Conservation (phyloP, 2,329 filamentous ascomycete species). For the Botrytis fragariae region DNA sequence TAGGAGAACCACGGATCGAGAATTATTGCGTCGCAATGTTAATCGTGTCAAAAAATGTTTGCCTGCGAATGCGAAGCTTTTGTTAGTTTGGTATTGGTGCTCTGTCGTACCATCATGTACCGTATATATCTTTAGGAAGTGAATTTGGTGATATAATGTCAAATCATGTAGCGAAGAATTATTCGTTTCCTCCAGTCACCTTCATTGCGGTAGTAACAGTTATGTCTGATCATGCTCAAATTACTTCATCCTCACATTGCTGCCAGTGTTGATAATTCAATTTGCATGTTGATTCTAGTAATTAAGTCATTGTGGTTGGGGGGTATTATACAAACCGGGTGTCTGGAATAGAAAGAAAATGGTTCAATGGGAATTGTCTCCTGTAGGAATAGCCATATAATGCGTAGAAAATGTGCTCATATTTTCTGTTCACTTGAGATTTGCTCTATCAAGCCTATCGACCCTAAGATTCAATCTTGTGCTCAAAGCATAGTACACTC, state of each 20-base stretch:
- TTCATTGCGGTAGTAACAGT: neutral
- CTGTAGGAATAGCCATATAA: neutral
- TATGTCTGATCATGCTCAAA: neutral
- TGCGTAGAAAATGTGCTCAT: neutral
- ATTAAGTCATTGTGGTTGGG: neutral
- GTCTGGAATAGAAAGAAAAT: neutral
- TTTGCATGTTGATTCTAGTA: neutral
- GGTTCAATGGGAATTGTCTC: neutral
- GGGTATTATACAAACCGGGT: neutral
- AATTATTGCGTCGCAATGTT: too few relatives aligned
- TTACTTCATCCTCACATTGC: neutral
- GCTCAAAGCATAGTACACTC: neutral
- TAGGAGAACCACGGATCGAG: neutral
- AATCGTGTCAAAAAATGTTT: too few relatives aligned
- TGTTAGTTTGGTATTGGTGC: neutral
- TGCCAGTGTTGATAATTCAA: neutral
- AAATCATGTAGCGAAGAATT: neutral
- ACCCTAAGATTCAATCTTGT: fast-evolving
- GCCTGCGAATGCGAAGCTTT: too few relatives aligned
- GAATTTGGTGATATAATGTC: neutral
- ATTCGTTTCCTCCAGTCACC: neutral
- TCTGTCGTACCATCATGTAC: neutral
- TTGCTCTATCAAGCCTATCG: neutral
- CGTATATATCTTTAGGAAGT: neutral
- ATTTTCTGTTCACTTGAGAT: neutral